Base-by-base conservation (phyloP, 495 filamentous ascomycete species). In the Xylaria palmicola region DNA sequence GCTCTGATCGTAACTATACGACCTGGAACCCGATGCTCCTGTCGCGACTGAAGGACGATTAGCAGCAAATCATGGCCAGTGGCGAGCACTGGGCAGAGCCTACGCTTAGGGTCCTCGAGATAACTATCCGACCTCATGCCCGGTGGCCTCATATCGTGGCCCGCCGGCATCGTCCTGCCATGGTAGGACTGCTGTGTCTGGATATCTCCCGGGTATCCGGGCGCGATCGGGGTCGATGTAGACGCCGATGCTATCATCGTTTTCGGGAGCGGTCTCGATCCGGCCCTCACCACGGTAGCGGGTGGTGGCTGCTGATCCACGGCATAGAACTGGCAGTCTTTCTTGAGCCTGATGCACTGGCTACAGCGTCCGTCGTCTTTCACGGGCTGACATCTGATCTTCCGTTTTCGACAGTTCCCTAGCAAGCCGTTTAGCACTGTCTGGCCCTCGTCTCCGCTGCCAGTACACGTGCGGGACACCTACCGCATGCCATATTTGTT, bases 401-500 rank as follows among this genome's bases (percentile, higher is more conserved):
- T 98, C 60, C 94, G 89, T 68, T 90, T 85, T 65, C 94, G 91
- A 73, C 94, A 98, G 71, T 97, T 93, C 37, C 89, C 94, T 98
- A 45, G 39, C 61, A 55, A 48, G 61, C 39, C 49, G 27, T 20
- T 68, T 50, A 61, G 50, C 55, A 54, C 59, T 49, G 56, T 55
- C 20, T 48, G 44, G 47, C 52, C 9, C 32, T 32, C 20, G 13
- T 36, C 17, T 34, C 30, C n/a, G 15, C 0, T 30, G 47, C 50
- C 19, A 26, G 47, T 65, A 37, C 56, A 44, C 37, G 56, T 52
- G 62, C 56, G 29, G 44, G 37, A 34, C 8, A 87, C 92, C 86
- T 83, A 98, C 94, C 90, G 82, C 94, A 98, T 65, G 94, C 94
- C 72, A 98, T 91, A 57, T 94, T 96, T 36, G 92, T 97, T 59